These are phyloP conservation scores for Dictyostelium purpureum DNA, from an alignment of 78 protist species.

Conservation along the genomic window DNA sequence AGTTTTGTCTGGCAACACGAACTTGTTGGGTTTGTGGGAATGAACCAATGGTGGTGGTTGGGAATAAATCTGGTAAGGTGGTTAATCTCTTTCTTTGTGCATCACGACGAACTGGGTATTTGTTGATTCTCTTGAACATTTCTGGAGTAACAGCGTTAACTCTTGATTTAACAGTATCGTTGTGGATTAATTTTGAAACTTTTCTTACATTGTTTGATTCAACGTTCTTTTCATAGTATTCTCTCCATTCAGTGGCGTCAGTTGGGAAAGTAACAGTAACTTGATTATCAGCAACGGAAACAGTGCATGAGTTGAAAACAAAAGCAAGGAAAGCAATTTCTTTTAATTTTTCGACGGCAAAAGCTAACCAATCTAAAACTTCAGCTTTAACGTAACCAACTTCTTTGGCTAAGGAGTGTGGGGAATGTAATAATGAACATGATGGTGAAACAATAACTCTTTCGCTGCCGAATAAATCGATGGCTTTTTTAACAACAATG, in stretches of 20 bases:
- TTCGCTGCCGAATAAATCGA: not conserved
- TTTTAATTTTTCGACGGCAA: conserved; percentile 80
- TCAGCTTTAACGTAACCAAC: not conserved
- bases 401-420: conserved; percentile 62
- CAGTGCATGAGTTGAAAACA: not conserved
- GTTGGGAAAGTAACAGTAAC: not conserved
- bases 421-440: conserved; percentile 83
- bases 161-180: conserved; percentile 28
- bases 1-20: conserved; percentile 58
- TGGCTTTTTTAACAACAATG: not conserved
- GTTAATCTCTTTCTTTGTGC: conserved; percentile 41
- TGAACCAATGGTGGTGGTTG: conserved; percentile 92
- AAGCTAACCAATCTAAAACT: conserved; percentile 82
- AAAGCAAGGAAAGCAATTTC: conserved; percentile 68
- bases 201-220: not conserved
- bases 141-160: conserved; percentile 45
- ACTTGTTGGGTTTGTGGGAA: conserved; percentile 90
- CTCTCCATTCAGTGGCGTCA: not conserved
- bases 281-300: not conserved
- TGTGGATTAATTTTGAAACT: conserved; percentile 24
- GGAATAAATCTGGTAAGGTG: conserved; percentile 79
- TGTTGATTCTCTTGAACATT: conserved; percentile 57
- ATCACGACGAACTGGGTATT: conserved; percentile 38
- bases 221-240: conserved; percentile 15
- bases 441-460: conserved; percentile 77